Base-by-base conservation (phyloP, 2,329 filamentous ascomycete genomes). In the Trichothecium roseum region DNA sequence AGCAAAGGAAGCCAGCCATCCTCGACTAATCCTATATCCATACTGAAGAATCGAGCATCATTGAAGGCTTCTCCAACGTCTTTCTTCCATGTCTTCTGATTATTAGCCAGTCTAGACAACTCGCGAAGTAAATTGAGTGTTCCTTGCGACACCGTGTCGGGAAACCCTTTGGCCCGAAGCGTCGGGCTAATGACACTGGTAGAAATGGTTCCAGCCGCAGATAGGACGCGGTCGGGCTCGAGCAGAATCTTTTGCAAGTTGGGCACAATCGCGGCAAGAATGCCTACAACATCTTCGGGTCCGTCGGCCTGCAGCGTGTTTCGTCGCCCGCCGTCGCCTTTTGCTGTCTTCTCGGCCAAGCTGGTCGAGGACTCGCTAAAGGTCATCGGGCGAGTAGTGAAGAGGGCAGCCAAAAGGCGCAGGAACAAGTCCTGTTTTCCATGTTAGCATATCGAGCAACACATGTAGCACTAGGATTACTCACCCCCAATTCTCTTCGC, bases 1-100 rank as follows among this genome's bases (percentile, higher is more conserved):
- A 98, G 60, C 12, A 96, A 68, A 1, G 81, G 78, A 39, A 95
- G 69, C 91, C 91, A 96, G 46, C 79, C 77, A 24, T 68, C 68
- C 45, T 76, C 69, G 8, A 89, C 75, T 14, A 94, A 59, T 6
- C 68, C 47, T 4, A 83, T 52, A 7, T 75, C 65, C 29, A 78
- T 79, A n/a, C 71, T 69, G 51, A 98, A 94, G 61, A 98, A 89
- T 40, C 78, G 80, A 7, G 78, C 53, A 53, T 98, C 88, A 50
- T 94, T 91, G 62, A 96, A 94, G 1, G 87, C 87, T 53, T 96
- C 91, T 1, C 76, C 70, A 2, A 96, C 71, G 48, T 98, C 93
- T 55, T 88, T 94, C 60, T 83, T 94, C 86, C 89, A 95, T 2
- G 78, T 69, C 57, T 94, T 95, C 41, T 89, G 82, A 36, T 83